Evolutionary conservation across 2,329 filamentous ascomycete species (phyloP).

Genomic region (Nemania diffusa): DNA sequence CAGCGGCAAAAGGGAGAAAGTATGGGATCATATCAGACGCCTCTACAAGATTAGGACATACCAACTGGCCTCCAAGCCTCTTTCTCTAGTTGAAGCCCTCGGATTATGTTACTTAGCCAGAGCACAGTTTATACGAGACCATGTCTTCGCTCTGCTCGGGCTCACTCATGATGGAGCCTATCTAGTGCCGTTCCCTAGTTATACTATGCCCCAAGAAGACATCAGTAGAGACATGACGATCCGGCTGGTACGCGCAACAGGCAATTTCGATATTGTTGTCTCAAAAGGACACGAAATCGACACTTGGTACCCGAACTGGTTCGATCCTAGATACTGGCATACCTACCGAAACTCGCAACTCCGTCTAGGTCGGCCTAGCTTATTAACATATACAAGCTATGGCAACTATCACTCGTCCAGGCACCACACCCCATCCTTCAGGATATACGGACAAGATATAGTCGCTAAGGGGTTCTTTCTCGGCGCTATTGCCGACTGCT

Average conservation of each 20-base stretch:
- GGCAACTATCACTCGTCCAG: constrained; percentile 28
- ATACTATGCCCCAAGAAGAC: constrained; percentile 26
- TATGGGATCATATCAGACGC: constrained; percentile 27
- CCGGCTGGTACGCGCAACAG: constrained; percentile 31
- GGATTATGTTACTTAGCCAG: constrained; percentile 30
- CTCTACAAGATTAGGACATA: constrained; percentile 32
- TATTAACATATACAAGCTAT: constrained; percentile 31
- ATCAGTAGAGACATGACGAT: constrained; percentile 35
- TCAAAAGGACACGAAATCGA: constrained; percentile 19
- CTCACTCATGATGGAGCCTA: constrained; percentile 33
- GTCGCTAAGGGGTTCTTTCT: constrained; percentile 28
- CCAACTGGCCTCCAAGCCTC: constrained; percentile 28
- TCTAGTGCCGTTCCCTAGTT: constrained; percentile 33
- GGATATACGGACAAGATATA: constrained; percentile 16
- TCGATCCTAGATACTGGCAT: constrained; percentile 30
- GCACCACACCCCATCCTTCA: constrained; percentile 20
- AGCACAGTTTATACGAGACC: constrained; percentile 28
- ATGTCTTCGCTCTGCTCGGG: constrained; percentile 33
- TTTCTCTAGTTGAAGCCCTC: constrained; percentile 34
- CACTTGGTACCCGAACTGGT: constrained; percentile 37
- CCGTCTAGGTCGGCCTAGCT: constrained; percentile 7
- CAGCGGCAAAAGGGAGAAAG: constrained; percentile 19
- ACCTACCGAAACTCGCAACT: constrained; percentile 20
- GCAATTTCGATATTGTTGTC: constrained; percentile 30
- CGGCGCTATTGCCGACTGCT: constrained; percentile 27